These are phyloP conservation scores for Strobilomyces dryophilus DNA, from an alignment of 768 basidiomycete genomes.

Conservation along the genomic window DNA sequence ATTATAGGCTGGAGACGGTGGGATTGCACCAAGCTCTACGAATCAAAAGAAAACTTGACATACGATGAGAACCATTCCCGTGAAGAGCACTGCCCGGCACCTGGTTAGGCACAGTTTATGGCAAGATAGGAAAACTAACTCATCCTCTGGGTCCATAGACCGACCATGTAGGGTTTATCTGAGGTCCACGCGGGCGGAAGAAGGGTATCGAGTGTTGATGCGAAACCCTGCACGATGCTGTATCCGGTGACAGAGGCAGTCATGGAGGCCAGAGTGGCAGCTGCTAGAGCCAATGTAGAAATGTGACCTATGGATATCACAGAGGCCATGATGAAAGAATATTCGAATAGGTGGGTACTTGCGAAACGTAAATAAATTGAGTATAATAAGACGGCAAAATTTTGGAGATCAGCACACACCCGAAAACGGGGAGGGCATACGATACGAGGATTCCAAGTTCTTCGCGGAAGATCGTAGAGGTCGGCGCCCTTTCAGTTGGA, in stretches of 20 bases:
- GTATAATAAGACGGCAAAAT: not conserved
- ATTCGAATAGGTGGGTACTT: slow-evolving; percentile 83
- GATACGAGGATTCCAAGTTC: slow-evolving; percentile 56
- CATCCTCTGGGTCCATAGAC: slow-evolving; percentile 90
- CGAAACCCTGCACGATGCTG: slow-evolving; percentile 80
- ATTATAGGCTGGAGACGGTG: slow-evolving; percentile 42
- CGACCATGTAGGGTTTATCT: slow-evolving; percentile 74
- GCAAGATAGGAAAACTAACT: slow-evolving; percentile 38
- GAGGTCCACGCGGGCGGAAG: slow-evolving; percentile 96
- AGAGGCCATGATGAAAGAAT: slow-evolving; percentile 20
- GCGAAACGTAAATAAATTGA: not conserved
- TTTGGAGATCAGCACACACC: slow-evolving; percentile 39
- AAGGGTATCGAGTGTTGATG: slow-evolving; percentile 87
- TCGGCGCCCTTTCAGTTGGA: slow-evolving; percentile 17
- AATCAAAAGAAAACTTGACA: slow-evolving; percentile 20
- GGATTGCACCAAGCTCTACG: not conserved
- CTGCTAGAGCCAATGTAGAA: slow-evolving; percentile 85
- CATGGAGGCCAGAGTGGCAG: slow-evolving; percentile 71
- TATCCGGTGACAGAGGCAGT: slow-evolving; percentile 53
- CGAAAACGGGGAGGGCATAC: slow-evolving; percentile 71
- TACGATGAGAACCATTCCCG: slow-evolving; percentile 56
- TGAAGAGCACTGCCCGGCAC: slow-evolving; percentile 51
- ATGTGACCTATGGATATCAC: slow-evolving; percentile 28
- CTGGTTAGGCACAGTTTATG: slow-evolving; percentile 4
- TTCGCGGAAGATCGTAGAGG: slow-evolving; percentile 44